Evolutionary conservation across 768 basidiomycete species (phyloP).

Genomic region (Tricholoma matsutake): DNA sequence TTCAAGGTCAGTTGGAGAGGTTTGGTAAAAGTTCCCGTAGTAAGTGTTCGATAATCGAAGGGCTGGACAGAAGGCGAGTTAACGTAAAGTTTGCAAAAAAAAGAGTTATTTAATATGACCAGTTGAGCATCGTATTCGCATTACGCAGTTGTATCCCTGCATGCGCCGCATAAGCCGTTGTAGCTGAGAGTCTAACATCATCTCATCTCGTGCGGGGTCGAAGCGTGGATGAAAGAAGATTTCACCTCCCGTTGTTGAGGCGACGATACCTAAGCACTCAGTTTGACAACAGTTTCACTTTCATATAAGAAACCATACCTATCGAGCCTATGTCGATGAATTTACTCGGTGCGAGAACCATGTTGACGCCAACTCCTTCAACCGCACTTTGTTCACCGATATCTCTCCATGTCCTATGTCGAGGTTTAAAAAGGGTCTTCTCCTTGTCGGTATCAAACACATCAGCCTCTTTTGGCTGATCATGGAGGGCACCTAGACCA

Average conservation of each 20-base stretch:
- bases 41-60: constrained; percentile 57
- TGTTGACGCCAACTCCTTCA: constrained; percentile 84
- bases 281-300: not conserved
- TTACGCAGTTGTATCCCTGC: constrained; percentile 75
- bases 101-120: constrained; percentile 44
- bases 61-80: constrained; percentile 34
- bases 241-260: constrained; percentile 83
- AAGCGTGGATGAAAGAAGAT: constrained; percentile 93
- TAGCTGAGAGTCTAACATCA: constrained; percentile 71
- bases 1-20: constrained; percentile 68
- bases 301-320: constrained; percentile 37
- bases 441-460: constrained; percentile 87
- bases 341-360: constrained; percentile 80
- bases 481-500: constrained; percentile 68
- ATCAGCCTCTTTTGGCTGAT: constrained; percentile 56
- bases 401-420: constrained; percentile 75
- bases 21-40: constrained; percentile 70
- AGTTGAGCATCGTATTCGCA: constrained; percentile 82
- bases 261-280: constrained; percentile 48
- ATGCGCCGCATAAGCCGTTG: constrained; percentile 62
- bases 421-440: constrained; percentile 70
- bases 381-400: constrained; percentile 88
- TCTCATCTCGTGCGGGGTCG: constrained; percentile 60
- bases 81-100: constrained; percentile 3
- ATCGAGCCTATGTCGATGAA: constrained; percentile 88